Evolutionary conservation across 306 rosid species (phyloP).

Genomic region (Psophocarpus tetragonolobus): DNA sequence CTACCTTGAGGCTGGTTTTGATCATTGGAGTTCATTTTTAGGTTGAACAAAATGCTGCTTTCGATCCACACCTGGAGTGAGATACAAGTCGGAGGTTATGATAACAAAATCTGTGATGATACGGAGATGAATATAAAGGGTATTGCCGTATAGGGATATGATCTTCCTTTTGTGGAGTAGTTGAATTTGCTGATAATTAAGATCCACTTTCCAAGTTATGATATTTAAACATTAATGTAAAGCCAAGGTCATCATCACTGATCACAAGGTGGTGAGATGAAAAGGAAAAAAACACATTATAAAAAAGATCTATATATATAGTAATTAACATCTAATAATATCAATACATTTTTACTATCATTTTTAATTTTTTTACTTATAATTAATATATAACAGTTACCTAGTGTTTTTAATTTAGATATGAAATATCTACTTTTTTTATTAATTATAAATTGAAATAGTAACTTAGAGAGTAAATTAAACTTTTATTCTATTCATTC

Average conservation of each 20-base stretch:
- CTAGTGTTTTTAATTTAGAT: too few relatives aligned
- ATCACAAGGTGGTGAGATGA: not conserved
- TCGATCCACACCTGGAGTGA: not conserved
- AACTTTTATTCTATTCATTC: too few relatives aligned
- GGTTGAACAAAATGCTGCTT: not conserved
- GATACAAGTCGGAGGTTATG: not conserved
- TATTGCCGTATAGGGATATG: not conserved
- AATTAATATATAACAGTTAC: too few relatives aligned
- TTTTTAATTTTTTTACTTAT: too few relatives aligned
- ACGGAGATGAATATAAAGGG: not conserved
- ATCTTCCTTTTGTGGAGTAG: not conserved
- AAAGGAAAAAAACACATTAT: too few relatives aligned
- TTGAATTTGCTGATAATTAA: not conserved
- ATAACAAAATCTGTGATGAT: not conserved
- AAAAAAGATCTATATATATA: too few relatives aligned
- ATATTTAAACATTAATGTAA: not conserved
- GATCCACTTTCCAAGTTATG: not conserved
- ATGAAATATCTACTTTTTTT: too few relatives aligned
- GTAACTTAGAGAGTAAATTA: too few relatives aligned
- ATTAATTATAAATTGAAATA: too few relatives aligned
- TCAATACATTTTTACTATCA: too few relatives aligned
- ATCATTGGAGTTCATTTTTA: not conserved
- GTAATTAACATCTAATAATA: too few relatives aligned
- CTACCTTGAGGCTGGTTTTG: conserved; percentile 3
- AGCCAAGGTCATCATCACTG: not conserved